Evolutionary conservation across 371 early-diverging fungal species (phyloP), one percentile per base, ranked within the genome.

Genomic region (Mucor racemosus): DNA sequence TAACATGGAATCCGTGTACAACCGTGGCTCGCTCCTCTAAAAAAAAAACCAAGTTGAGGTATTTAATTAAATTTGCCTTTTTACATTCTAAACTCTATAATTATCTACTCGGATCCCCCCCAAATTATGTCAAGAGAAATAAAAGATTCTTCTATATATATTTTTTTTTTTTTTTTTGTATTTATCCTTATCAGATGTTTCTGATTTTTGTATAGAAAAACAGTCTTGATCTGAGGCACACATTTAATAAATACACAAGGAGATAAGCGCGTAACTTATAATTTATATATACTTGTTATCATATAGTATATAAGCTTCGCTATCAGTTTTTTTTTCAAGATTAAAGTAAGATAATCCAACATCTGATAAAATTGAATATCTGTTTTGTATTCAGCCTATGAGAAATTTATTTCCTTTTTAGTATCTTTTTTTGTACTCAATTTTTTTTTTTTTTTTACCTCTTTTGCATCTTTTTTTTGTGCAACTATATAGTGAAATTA

Each of bases 381-480:
- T 50, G 21, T 50, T 44, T 4, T 26, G 9, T 38, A 38, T 9
- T 9, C 17, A 50, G 13, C 50, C 50, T 21, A 50, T 50, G 26
- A 50, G 50, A 50, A 50, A 50, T 50, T 21, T 10, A 50, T 26
- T 50, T 19, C 50, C 50, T 50, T 10, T 21, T 50, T 26, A 50
- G 50, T 21, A 26, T 50, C 50, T 50, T 50, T 50, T 19, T 10
- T 19, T 50, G 5, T 38, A 38, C 38, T 38, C 38, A 1, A 38
- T 44, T 44, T 44, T 44, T 10, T 19, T 19, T 8, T 13, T 50
- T 21, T 17, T 17, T 50, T 50, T 11, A 21, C 50, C 50, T 50
- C 50, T 50, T 50, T 50, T 50, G 50, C 21, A 50, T 44, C 44
- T 50, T 26, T 50, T 10, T 50, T 21, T 50, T 11, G 50, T 50